Base-by-base conservation (phyloP, 495 filamentous ascomycete species). In the Talaromyces thailandensis region DNA sequence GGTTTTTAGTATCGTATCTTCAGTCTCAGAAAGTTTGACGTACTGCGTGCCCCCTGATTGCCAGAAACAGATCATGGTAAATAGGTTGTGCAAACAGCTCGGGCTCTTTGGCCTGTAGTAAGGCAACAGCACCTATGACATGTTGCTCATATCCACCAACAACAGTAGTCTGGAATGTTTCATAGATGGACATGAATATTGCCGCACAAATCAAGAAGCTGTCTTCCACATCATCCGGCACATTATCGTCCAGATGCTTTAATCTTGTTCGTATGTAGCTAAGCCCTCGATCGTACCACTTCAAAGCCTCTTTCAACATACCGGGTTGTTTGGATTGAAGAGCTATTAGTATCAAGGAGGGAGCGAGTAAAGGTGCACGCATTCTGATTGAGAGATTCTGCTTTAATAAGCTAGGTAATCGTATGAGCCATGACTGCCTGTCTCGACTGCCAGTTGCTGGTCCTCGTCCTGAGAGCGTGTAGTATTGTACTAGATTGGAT, bases 251-350 rank as follows among this genome's bases (percentile, higher is more conserved):
- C 9, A 37, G 21, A 14, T 52, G 9, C 24, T 37, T 43, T 14
- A 59, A 59, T 25, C 29, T 37, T 18, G n/a, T 43, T 18, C 56
- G 56, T 14, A 59, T 25, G 35, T 59, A 59, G 7, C 32, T 37
- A 21, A 59, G 32, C 8, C 56, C 56, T 21, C 18, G 29, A 43
- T 59, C 56, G 24, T 59, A 59, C 56, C 56, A 59, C 37, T 43
- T 59, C 18, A 59, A 31, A 7, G 56, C 56, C 24, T 59, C 56
- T 45, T 59, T 59, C 21, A 59, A 45, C n/a, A 59, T 29, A 25
- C 23, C 37, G 28, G 37, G 56, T n/a, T 59, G 56, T 23, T 26
- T 28, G 16, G 56, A 59, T 31, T 59, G 56, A 25, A 37, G 31
- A 21, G 57, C 57, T 16, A 59, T 16, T 14, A 59, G 57, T 18